Conservation (phyloP, 257 asterid genomes). For the Solanum ossicruentum region DNA sequence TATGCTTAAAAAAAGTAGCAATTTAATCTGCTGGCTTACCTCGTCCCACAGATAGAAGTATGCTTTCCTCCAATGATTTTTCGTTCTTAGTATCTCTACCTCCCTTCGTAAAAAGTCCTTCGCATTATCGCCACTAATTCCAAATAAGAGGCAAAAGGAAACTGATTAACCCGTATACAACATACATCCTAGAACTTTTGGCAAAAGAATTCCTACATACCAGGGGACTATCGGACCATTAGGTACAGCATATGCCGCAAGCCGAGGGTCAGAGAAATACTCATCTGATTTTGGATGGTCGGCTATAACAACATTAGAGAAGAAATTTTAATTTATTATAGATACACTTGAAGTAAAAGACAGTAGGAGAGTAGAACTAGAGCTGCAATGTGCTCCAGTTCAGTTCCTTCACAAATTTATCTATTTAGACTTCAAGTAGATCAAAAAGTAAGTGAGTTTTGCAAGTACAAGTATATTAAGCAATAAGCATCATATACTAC, state of each 20-base stretch:
- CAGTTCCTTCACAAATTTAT: not conserved
- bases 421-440: not conserved
- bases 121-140: conserved; percentile 55
- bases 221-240: conserved; percentile 59
- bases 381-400: not conserved
- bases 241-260: conserved; percentile 99
- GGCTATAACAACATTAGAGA: conserved; percentile 34
- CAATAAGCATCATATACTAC: conserved; percentile 21
- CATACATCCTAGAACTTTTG: not conserved
- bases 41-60: conserved; percentile 99
- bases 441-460: not conserved
- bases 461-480: not conserved
- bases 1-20: not conserved
- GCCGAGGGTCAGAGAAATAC: conserved; percentile 85
- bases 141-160: conserved; percentile 32
- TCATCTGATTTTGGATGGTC: conserved; percentile 98
- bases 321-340: not conserved
- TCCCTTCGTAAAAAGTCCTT: conserved; percentile 69
- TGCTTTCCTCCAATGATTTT: conserved; percentile 88
- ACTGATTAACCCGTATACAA: conserved; percentile 13
- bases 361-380: not conserved
- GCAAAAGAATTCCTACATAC: conserved; percentile 24
- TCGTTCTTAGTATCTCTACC: conserved; percentile 76
- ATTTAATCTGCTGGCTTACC: conserved; percentile 39
- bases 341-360: not conserved